Evolutionary conservation across 305 asterid species (phyloP).

Genomic region (Fraxinus platypoda): DNA sequence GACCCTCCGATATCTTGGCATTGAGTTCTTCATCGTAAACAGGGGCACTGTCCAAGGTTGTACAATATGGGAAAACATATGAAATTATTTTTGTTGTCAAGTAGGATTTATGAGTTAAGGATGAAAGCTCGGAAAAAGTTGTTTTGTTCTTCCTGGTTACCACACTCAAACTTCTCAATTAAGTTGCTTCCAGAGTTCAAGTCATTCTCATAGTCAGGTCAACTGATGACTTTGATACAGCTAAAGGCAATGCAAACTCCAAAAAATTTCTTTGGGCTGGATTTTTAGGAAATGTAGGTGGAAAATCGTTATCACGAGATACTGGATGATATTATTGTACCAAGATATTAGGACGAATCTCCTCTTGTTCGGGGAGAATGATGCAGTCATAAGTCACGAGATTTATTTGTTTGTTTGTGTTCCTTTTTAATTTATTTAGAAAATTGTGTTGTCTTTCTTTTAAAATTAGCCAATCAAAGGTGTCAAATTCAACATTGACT

Average conservation of each 20-base stretch:
- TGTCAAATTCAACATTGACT: too few relatives aligned
- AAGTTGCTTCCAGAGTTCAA: background rate
- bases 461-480: too few relatives aligned
- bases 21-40: too few relatives aligned
- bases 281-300: background rate
- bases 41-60: background rate
- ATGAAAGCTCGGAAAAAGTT: background rate
- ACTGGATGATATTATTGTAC: background rate
- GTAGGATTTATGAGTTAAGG: background rate
- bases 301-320: background rate
- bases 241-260: background rate
- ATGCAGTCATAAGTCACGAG: background rate
- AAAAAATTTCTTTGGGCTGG: background rate
- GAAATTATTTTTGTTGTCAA: background rate
- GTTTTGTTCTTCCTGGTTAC: background rate
- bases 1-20: too few relatives aligned
- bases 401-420: too few relatives aligned
- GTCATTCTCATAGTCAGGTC: background rate
- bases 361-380: background rate
- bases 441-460: too few relatives aligned
- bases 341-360: background rate
- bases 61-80: background rate
- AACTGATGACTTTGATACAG: background rate
- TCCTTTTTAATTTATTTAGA: too few relatives aligned
- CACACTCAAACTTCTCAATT: background rate